Conservation (phyloP, 345 rosid species). For the Eutrema heterophyllum region DNA sequence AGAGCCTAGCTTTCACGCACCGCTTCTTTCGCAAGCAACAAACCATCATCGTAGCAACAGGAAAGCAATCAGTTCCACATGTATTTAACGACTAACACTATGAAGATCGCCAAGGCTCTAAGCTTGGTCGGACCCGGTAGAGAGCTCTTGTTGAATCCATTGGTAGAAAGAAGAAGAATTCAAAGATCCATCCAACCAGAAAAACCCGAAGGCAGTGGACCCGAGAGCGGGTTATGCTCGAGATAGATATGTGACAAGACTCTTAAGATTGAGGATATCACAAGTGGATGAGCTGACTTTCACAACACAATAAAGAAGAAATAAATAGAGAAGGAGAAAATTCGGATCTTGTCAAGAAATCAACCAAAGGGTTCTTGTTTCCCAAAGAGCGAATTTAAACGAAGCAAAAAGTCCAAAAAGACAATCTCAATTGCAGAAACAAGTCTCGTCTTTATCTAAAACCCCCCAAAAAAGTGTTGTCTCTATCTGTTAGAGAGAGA, state of each 20-base stretch:
- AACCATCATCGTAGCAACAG: slow-evolving; percentile 35
- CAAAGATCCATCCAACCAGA: slow-evolving; percentile 23
- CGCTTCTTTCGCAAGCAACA: slow-evolving; percentile 47
- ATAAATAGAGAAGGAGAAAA: slow-evolving; percentile 53
- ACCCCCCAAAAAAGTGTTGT: not conserved
- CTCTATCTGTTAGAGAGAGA: slow-evolving; percentile 1
- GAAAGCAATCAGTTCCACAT: slow-evolving; percentile 40
- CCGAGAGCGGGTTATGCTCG: too few species aligned
- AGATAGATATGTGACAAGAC: slow-evolving; percentile 41
- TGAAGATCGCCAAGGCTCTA: slow-evolving; percentile 38
- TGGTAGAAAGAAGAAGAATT: slow-evolving; percentile 31
- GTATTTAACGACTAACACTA: slow-evolving; percentile 32
- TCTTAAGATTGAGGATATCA: slow-evolving; percentile 22
- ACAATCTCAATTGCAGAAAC: slow-evolving; percentile 11
- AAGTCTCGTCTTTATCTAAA: slow-evolving; percentile 13
- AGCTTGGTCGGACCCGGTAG: slow-evolving; percentile 49
- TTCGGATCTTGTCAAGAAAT: slow-evolving; percentile 39
- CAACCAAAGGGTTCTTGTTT: slow-evolving; percentile 48
- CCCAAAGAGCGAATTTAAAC: slow-evolving; percentile 23
- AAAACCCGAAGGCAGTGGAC: slow-evolving; percentile 27
- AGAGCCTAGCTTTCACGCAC: slow-evolving; percentile 24
- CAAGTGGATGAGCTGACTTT: slow-evolving; percentile 37
- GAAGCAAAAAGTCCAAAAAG: slow-evolving; percentile 22
- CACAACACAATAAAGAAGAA: slow-evolving; percentile 46
- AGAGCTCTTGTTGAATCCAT: slow-evolving; percentile 55